Evolutionary conservation across 768 basidiomycete species (phyloP), one percentile per base, ranked within the genome.

Genomic region (Cystobasidium ongulense): DNA sequence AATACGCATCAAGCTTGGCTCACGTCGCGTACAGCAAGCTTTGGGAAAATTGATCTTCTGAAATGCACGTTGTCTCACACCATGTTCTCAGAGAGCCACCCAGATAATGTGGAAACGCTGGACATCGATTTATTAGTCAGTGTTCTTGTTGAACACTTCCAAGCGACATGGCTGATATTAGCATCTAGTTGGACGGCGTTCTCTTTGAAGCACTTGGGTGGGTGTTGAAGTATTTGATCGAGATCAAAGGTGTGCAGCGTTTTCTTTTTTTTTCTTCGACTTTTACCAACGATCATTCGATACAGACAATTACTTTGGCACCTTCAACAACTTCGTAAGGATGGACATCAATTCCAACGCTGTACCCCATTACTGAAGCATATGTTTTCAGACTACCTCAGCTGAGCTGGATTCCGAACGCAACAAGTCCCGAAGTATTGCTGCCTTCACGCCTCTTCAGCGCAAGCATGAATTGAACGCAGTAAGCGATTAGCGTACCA

Each of bases 271-370:
- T 0, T 3, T 21, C 21, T 5, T 21, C 50, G 43, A 41, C 35
- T 0, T 17, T 7, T 1, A 13, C 25, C 1, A 2, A 11, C 1
- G 13, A 5, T 0, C 27, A n/a, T 1, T 35, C 54, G 43, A 67
- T 18, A 59, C 43, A 65, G 92, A 95, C 78, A 97, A 97, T 81
- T 98, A 98, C 81, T 87, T 97, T 63, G 95, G 95, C 13, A 85
- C 87, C 3, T 98, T 96, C 81, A 96, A 92, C 1, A 90, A 95
- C 76, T 97, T 94, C 78, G 88, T 88, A 1, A 96, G 91, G 0
- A 8, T 61, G 10, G 18, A 57, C n/a, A n/a, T n/a, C 54, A 23
- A 10, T 4, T 59, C 57, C 25, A 46, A 46, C 25, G 29, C 33
- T 59, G 23, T 38, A 64, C 25, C 7, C 10, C 8, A 4, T 38